phyloP scores from a whole-genome alignment of 768 basidiomycete genomes.

The Xerocomellus amylosporus region DNA sequence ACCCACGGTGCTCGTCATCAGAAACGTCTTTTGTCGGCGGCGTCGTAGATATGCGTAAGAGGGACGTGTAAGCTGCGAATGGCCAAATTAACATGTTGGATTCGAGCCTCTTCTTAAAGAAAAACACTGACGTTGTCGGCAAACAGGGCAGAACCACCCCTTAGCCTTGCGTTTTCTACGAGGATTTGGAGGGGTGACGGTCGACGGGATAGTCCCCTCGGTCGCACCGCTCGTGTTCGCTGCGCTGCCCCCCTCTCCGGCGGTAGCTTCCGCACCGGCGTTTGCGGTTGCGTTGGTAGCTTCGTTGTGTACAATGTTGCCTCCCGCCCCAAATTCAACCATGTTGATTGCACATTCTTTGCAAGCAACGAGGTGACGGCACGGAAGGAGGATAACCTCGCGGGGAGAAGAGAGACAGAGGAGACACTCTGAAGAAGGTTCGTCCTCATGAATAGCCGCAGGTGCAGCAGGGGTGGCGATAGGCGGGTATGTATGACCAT shows the following conservation, averaged over 20 bases:
- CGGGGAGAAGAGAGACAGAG: conserved; percentile 85
- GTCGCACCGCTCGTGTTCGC: conserved; percentile 20
- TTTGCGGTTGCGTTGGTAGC: conserved; percentile 34
- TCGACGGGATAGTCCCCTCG: conserved; percentile 22
- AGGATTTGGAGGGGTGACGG: conserved; percentile 37
- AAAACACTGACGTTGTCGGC: conserved; percentile 79
- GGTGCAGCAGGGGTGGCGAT: conserved; percentile 21
- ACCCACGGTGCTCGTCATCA: conserved; percentile 29
- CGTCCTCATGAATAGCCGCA: conserved; percentile 48
- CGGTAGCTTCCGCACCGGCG: conserved; percentile 21
- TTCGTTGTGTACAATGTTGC: conserved; percentile 66
- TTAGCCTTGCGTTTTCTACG: conserved; percentile 91
- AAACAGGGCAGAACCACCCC: conserved; percentile 97
- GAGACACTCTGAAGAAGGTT: conserved; percentile 85
- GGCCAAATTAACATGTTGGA: not conserved
- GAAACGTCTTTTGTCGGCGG: conserved; percentile 47
- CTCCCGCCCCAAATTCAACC: conserved; percentile 96
- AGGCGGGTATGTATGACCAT: conserved; percentile 49
- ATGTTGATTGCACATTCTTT: conserved; percentile 95
- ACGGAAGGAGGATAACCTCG: conserved; percentile 91
- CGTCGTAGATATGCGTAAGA: conserved; percentile 75
- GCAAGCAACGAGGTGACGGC: conserved; percentile 92
- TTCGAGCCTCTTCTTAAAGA: not conserved
- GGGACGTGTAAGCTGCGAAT: conserved; percentile 75
- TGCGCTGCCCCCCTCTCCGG: conserved; percentile 21